These are phyloP conservation scores for Sclerotinia subarctica DNA, from an alignment of 2,329 filamentous ascomycete species.

Conservation along the genomic window DNA sequence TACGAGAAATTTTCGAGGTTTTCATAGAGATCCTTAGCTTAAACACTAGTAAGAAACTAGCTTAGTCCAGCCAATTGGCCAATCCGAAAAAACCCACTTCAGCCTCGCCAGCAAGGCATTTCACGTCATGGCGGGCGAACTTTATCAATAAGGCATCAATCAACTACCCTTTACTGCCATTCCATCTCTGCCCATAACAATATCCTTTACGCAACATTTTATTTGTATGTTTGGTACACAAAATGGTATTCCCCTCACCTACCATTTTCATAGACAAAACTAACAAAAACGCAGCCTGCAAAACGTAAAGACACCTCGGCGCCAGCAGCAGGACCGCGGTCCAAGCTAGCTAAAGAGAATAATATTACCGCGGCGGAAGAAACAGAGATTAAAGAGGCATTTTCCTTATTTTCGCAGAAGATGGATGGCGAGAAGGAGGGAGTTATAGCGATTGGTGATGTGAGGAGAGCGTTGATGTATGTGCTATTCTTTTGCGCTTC, in stretches of 20 bases:
- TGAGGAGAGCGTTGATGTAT: slow-evolving; percentile 71
- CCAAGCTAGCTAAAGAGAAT: slow-evolving; percentile 90
- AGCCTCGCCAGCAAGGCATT: slow-evolving; percentile 11
- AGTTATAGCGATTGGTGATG: slow-evolving; percentile 42
- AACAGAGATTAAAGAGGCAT: slow-evolving; percentile 86
- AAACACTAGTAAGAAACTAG: background rate
- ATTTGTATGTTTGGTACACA: background rate
- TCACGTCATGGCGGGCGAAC: slow-evolving; percentile 3
- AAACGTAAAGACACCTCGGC: slow-evolving; percentile 34
- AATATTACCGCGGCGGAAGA: slow-evolving; percentile 82
- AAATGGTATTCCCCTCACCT: background rate
- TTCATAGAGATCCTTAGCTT: background rate
- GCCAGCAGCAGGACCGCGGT: slow-evolving; percentile 49
- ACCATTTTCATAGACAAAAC: background rate
- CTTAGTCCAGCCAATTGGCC: background rate
- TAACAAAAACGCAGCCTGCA: slow-evolving; percentile 30
- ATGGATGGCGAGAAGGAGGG: slow-evolving; percentile 70
- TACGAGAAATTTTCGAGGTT: background rate
- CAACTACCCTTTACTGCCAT: too few species aligned
- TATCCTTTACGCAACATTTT: background rate
- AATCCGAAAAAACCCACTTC: background rate
- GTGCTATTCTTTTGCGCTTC: slow-evolving; percentile 11
- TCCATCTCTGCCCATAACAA: background rate
- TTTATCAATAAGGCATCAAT: slow-evolving; percentile 1
- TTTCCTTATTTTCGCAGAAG: slow-evolving; percentile 73